These are phyloP conservation scores for Fusarium cicatricum DNA, from an alignment of 2,329 filamentous ascomycete species.

Conservation along the genomic window DNA sequence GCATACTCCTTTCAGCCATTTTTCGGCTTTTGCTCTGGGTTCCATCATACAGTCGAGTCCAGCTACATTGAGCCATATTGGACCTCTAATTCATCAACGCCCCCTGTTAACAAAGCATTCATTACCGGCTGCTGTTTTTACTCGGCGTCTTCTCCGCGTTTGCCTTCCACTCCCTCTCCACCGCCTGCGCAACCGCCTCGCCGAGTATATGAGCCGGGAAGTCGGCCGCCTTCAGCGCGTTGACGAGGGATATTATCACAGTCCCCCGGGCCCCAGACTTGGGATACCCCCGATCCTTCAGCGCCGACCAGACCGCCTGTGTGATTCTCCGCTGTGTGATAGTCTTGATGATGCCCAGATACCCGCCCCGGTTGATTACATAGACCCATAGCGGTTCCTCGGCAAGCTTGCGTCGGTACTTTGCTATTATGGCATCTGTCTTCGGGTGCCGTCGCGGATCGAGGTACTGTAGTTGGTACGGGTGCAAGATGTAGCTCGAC, in stretches of 20 bases:
- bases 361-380: conserved; percentile 19
- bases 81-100: no score
- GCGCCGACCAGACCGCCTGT: conserved; percentile 38
- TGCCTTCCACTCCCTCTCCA: conserved; percentile 26
- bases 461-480: conserved; percentile 46
- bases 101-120: neutral
- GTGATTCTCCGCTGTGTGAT: conserved; percentile 39
- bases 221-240: conserved; percentile 28
- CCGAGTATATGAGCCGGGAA: conserved; percentile 37
- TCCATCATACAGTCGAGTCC: no score
- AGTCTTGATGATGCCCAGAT: conserved; percentile 39
- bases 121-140: neutral
- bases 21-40: no score
- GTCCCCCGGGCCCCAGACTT: conserved; percentile 29
- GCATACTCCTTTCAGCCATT: no score
- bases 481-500: conserved; percentile 44
- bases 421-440: conserved; percentile 33
- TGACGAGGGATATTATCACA: conserved; percentile 22
- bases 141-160: conserved; percentile 1
- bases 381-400: conserved; percentile 48
- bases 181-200: conserved; percentile 31
- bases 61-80: no score
- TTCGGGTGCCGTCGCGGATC: conserved; percentile 46
- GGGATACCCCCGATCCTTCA: conserved; percentile 42
- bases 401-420: conserved; percentile 39